Conservation (phyloP, 345 rosid species). For the Leavenworthia alabamica region DNA sequence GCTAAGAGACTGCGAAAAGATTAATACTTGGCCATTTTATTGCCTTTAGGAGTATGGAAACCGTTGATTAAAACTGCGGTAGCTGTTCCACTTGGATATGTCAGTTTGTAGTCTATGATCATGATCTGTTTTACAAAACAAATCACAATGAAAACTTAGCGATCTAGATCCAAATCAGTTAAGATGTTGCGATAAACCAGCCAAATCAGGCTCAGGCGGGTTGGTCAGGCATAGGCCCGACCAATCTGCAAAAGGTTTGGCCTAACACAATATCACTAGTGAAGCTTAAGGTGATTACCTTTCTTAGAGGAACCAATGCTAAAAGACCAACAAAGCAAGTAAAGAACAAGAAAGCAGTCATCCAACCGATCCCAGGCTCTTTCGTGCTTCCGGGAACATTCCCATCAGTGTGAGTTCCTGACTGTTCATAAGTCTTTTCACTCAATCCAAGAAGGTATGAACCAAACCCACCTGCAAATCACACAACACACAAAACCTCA, state of each 20-base stretch:
- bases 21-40: slow-evolving; percentile 60
- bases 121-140: slow-evolving; percentile 45
- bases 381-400: slow-evolving; percentile 56
- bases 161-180: not conserved
- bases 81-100: slow-evolving; percentile 92
- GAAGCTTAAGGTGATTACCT: slow-evolving; percentile 33
- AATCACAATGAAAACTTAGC: not conserved
- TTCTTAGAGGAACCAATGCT: slow-evolving; percentile 82
- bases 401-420: slow-evolving; percentile 61
- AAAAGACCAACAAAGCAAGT: slow-evolving; percentile 76
- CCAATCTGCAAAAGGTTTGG: not conserved
- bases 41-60: slow-evolving; percentile 72
- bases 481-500: not conserved
- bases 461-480: slow-evolving; percentile 80
- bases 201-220: not conserved
- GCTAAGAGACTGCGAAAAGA: not conserved
- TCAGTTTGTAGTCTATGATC: slow-evolving; percentile 75
- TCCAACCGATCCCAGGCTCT: slow-evolving; percentile 88
- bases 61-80: slow-evolving; percentile 84
- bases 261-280: not conserved
- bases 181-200: not conserved
- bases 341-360: slow-evolving; percentile 73
- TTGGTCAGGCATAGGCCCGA: not conserved
- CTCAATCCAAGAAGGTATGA: slow-evolving; percentile 81
- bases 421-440: slow-evolving; percentile 56